A percentile compares a stretch with the other conserved stretches of the same genome.
phyloP scores from a whole-genome alignment of 1,139 yeast species.

The Suhomyces panamericanus region DNA sequence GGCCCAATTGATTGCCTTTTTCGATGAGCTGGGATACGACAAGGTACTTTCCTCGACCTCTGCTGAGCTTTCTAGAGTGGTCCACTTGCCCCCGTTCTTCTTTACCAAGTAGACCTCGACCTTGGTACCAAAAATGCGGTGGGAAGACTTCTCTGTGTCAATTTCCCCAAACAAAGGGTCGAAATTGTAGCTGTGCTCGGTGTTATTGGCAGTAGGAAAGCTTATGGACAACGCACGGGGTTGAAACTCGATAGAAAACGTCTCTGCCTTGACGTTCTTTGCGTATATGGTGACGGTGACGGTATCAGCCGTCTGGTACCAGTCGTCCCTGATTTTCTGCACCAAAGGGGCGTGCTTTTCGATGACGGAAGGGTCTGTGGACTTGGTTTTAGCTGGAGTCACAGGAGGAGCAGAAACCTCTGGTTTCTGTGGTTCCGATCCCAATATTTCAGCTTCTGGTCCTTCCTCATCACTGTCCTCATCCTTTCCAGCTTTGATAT shows the following conservation, averaged over 20 bases:
- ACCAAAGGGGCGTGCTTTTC: slow-evolving; percentile 44
- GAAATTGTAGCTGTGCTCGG: slow-evolving; percentile 51
- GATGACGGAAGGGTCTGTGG: slow-evolving; percentile 36
- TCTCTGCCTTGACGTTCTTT: slow-evolving; percentile 55
- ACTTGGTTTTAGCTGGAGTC: slow-evolving; percentile 5
- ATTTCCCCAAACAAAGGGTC: slow-evolving; percentile 56
- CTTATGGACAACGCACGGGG: slow-evolving; percentile 35
- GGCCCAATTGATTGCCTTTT: slow-evolving; percentile 70
- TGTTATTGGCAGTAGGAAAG: slow-evolving; percentile 47
- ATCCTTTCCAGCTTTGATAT: slow-evolving; percentile 21
- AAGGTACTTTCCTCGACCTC: slow-evolving; percentile 16
- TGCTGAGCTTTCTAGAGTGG: slow-evolving; percentile 34
- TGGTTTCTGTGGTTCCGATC: not conserved
- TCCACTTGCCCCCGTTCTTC: slow-evolving; percentile 42
- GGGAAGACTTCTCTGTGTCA: slow-evolving; percentile 44
- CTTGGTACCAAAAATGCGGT: slow-evolving; percentile 67
- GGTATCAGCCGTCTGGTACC: slow-evolving; percentile 65
- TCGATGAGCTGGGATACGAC: slow-evolving; percentile 64
- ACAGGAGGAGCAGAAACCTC: not conserved
- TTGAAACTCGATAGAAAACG: slow-evolving; percentile 38
- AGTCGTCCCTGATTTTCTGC: slow-evolving; percentile 62
- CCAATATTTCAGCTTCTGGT: not conserved
- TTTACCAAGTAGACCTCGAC: slow-evolving; percentile 62
- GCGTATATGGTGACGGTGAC: slow-evolving; percentile 75
- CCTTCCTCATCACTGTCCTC: slow-evolving; percentile 13